Percentiles rank a stretch among this genome's conserved stretches.
Conservation (phyloP, 148 eudicot genomes). For the Chenopodium quinoa region DNA sequence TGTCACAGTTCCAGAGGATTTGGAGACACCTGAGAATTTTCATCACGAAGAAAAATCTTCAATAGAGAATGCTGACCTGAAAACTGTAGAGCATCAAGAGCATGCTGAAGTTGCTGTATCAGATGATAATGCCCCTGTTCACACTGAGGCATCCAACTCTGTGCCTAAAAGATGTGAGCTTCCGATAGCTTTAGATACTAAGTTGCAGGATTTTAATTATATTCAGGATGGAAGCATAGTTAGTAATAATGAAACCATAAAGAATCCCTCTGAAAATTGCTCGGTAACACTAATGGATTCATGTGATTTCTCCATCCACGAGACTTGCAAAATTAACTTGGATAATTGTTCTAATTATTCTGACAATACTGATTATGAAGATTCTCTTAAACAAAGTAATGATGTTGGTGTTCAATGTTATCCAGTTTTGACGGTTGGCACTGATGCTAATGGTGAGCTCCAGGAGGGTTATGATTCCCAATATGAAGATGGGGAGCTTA, state of each 20-base stretch:
- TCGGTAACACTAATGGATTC: neutral
- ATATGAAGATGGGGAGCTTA: slow-evolving; percentile 53
- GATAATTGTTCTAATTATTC: slow-evolving; percentile 4
- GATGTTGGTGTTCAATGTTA: slow-evolving; percentile 17
- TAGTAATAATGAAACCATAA: neutral
- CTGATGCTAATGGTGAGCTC: slow-evolving; percentile 19
- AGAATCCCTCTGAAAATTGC: slow-evolving; percentile 8
- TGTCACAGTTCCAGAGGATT: slow-evolving; percentile 1
- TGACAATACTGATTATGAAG: slow-evolving; percentile 1
- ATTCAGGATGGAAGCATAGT: slow-evolving; percentile 1
- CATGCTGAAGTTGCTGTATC: neutral
- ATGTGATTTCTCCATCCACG: neutral
- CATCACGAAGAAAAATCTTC: neutral
- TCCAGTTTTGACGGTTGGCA: slow-evolving; percentile 12
- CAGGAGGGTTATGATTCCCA: slow-evolving; percentile 42
- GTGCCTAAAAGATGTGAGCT: slow-evolving; percentile 20
- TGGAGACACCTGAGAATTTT: neutral
- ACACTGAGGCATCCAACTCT: neutral
- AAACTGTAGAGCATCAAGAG: neutral
- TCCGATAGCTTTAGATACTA: slow-evolving; percentile 7
- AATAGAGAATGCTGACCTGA: neutral
- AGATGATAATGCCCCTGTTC: slow-evolving; percentile 1
- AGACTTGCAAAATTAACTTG: slow-evolving; percentile 11
- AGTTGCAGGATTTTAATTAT: slow-evolving; percentile 2
- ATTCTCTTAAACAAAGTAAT: slow-evolving; percentile 13